Percentiles rank a stretch among this genome's conserved stretches.
phyloP scores from a whole-genome alignment of 176 grass and related monocot genomes.

The Echinochloa phyllopogon region DNA sequence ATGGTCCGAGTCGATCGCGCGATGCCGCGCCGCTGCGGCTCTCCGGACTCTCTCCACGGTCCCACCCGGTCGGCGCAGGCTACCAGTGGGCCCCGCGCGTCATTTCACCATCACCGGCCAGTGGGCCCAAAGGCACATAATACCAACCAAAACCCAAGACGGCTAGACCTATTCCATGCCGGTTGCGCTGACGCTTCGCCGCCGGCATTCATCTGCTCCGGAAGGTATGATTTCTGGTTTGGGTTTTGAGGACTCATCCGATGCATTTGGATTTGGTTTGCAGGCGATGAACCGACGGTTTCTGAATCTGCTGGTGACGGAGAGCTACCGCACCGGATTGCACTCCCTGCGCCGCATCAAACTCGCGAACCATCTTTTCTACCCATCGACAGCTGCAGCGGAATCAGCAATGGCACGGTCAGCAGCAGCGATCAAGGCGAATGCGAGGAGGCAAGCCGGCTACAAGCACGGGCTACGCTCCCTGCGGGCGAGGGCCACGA shows the following conservation, averaged over 20 bases:
- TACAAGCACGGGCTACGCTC: not conserved
- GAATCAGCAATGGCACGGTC: not conserved
- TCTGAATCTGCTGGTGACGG: not conserved
- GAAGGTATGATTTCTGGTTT: too few relatives aligned
- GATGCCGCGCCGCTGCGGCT: not conserved
- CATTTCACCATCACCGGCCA: too few relatives aligned
- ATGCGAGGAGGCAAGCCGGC: not conserved
- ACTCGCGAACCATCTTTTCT: not conserved
- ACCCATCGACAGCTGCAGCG: not conserved
- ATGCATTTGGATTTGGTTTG: not conserved
- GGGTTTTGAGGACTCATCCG: too few relatives aligned
- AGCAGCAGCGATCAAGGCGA: not conserved
- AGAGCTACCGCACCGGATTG: not conserved
- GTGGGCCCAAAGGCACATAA: too few relatives aligned
- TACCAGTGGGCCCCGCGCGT: not conserved
- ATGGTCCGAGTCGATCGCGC: conserved; percentile 25
- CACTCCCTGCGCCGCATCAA: conserved; percentile 7
- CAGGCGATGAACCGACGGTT: not conserved
- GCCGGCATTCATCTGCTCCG: too few relatives aligned
- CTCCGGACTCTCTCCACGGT: not conserved
- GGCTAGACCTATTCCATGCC: too few relatives aligned
- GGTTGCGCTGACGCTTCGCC: too few relatives aligned
- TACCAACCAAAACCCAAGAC: too few relatives aligned
- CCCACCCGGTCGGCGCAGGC: not conserved
- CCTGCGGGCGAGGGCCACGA: not conserved